Evolutionary conservation across 257 asterid species (phyloP).

Genomic region (Solanum ossicruentum): DNA sequence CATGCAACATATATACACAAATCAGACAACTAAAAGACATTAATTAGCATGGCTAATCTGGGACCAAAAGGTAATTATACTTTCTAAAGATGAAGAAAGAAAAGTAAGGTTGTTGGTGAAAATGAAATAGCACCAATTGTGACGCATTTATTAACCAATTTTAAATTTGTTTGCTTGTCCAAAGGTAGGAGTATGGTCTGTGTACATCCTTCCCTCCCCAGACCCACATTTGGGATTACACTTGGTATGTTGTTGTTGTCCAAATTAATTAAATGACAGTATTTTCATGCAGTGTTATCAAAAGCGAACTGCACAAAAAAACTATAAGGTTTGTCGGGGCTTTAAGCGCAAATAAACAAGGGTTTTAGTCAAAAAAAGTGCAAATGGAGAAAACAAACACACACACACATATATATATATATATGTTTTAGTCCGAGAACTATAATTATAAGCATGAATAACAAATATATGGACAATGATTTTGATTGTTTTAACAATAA

Average conservation of each 20-base stretch:
- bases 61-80: neutral
- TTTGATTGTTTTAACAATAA: too few species aligned
- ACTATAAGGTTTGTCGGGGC: too few species aligned
- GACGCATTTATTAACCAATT: neutral
- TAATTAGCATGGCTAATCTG: neutral
- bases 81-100: neutral
- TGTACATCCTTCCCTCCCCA: neutral
- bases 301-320: too few species aligned
- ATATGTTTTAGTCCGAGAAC: too few species aligned
- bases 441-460: too few species aligned
- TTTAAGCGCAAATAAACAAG: too few species aligned
- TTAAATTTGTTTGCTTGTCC: neutral
- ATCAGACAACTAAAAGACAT: neutral
- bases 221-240: neutral
- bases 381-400: too few species aligned
- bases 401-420: too few species aligned
- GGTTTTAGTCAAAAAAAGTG: too few species aligned
- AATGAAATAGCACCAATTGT: neutral
- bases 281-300: neutral
- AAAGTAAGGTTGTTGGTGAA: neutral
- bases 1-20: constrained; percentile 3
- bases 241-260: neutral
- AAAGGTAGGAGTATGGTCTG: neutral
- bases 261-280: neutral
- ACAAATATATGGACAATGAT: too few species aligned